Percentiles rank a stretch among this genome's conserved stretches.
phyloP scores from a whole-genome alignment of 177 flowering plant genomes.

The Vitis hybrid region DNA sequence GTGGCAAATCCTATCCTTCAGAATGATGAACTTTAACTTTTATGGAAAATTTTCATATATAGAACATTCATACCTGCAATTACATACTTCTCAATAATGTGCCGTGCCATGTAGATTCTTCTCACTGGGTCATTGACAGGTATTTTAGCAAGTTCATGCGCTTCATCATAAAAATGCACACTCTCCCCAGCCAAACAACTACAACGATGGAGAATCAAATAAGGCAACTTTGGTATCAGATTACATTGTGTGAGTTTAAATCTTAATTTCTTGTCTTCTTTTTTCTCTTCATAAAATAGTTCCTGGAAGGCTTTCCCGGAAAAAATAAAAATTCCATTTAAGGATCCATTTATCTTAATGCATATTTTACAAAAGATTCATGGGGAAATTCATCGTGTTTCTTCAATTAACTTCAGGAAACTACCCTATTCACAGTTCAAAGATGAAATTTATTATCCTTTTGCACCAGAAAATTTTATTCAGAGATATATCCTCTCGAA shows the following conservation, averaged over 20 bases:
- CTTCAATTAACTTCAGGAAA: neutral
- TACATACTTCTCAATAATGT: constrained; percentile 75
- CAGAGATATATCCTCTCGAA: neutral
- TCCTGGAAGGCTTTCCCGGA: neutral
- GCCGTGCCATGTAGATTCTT: constrained; percentile 89
- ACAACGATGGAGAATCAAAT: constrained; percentile 17
- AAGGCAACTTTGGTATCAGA: neutral
- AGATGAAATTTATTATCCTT: neutral
- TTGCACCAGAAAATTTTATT: neutral
- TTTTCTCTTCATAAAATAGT: neutral
- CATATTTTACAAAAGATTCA: neutral
- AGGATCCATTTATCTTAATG: neutral
- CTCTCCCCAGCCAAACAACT: constrained; percentile 95
- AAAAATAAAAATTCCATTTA: neutral
- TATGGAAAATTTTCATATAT: neutral
- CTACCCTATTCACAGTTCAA: neutral
- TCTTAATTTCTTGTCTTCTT: neutral
- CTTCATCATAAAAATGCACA: constrained; percentile 79
- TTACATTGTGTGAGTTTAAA: neutral
- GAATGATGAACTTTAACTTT: neutral
- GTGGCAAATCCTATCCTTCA: neutral
- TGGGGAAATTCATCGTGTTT: neutral
- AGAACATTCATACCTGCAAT: constrained; percentile 43
- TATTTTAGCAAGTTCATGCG: constrained; percentile 63
- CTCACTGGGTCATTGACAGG: constrained; percentile 58